Conservation (phyloP, 345 rosid genomes). For the Firmiana major region DNA sequence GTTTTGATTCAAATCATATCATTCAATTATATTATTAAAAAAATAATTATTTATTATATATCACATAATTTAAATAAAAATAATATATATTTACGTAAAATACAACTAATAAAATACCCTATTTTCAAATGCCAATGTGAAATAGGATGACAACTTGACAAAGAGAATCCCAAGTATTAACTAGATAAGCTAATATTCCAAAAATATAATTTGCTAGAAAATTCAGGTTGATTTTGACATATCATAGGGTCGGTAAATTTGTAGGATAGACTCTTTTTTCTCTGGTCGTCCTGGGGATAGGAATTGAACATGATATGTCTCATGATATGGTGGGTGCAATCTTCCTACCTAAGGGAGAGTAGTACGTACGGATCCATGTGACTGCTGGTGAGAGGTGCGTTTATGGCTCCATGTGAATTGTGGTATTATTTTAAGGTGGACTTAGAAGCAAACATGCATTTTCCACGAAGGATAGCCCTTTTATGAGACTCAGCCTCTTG, state of each 20-base stretch:
- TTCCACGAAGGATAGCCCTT: neutral
- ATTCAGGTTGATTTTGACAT: neutral
- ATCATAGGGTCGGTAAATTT: neutral
- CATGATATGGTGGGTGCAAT: neutral
- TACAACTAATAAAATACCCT: neutral
- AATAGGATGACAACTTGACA: neutral
- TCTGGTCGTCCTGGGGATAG: neutral
- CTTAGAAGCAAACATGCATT: neutral
- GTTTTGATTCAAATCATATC: no score
- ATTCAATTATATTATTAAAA: no score
- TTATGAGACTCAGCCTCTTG: neutral
- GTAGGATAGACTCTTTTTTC: neutral
- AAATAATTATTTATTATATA: no score
- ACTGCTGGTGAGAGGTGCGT: neutral
- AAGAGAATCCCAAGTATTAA: neutral
- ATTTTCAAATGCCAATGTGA: no score
- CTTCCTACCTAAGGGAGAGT: neutral
- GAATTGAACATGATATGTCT: neutral
- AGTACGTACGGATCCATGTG: neutral
- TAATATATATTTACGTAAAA: no score
- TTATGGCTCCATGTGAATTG: neutral
- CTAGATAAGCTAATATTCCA: neutral
- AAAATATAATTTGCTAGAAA: no score
- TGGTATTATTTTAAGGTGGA: neutral
- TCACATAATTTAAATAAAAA: no score